phyloP scores from a whole-genome alignment of 2,329 filamentous ascomycete genomes.

The Malbranchea zuffiana region DNA sequence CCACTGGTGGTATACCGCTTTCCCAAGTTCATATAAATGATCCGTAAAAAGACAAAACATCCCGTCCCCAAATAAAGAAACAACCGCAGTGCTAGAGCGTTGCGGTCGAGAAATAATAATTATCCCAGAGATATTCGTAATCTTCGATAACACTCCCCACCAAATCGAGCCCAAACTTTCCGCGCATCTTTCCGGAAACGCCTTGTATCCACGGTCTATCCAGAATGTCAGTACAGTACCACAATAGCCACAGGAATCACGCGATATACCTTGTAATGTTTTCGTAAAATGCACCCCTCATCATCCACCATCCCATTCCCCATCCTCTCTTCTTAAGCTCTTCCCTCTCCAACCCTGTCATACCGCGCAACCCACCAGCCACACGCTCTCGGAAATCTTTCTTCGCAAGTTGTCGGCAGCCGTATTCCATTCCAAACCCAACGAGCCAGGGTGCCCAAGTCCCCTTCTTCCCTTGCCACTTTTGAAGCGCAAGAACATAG shows the following conservation, averaged over 20 bases:
- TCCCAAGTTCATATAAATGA: slow-evolving; percentile 1
- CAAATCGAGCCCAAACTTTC: slow-evolving; percentile 66
- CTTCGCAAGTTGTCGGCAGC: slow-evolving; percentile 72
- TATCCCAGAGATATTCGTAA: slow-evolving; percentile 96
- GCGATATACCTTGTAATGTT: slow-evolving; percentile 58
- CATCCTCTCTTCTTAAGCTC: slow-evolving; percentile 81
- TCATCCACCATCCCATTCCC: slow-evolving; percentile 88
- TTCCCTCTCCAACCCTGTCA: slow-evolving; percentile 78
- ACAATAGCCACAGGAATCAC: neutral
- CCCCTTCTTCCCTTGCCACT: slow-evolving; percentile 58
- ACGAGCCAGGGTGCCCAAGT: slow-evolving; percentile 89
- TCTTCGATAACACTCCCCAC: slow-evolving; percentile 81
- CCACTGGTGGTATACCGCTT: too few relatives aligned
- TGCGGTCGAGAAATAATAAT: slow-evolving; percentile 77
- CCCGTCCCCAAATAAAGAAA: slow-evolving; percentile 9
- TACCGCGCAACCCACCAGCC: slow-evolving; percentile 59
- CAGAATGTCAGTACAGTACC: slow-evolving; percentile 18
- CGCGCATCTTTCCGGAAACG: slow-evolving; percentile 58
- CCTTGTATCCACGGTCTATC: slow-evolving; percentile 52
- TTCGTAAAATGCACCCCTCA: slow-evolving; percentile 96
- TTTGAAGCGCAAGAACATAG: slow-evolving; percentile 74
- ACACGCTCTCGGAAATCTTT: slow-evolving; percentile 51
- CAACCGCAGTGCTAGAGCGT: slow-evolving; percentile 31
- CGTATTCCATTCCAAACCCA: slow-evolving; percentile 74
- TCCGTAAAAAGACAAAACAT: slow-evolving; percentile 1